Evolutionary conservation across 2,329 filamentous ascomycete species (phyloP).

Genomic region (Arachnomyces sp.): DNA sequence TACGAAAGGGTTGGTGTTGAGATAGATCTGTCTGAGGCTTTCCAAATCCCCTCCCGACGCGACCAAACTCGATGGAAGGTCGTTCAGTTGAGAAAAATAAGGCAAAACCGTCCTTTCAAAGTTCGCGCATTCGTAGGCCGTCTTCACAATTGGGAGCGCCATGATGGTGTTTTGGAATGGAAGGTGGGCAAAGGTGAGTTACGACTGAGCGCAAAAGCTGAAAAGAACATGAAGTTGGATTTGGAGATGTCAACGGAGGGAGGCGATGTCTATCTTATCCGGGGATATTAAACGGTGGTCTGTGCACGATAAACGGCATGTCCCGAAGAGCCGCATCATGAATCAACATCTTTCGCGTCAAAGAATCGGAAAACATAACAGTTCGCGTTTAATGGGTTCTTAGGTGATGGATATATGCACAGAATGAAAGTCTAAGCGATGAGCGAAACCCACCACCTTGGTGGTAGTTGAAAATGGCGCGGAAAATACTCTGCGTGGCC

Average conservation of each 20-base stretch:
- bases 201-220: conserved; percentile 13
- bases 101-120: conserved; percentile 68
- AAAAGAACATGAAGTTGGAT: neutral
- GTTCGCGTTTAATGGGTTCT: neutral
- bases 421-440: neutral
- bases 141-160: conserved; percentile 59
- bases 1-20: conserved; percentile 78
- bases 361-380: neutral
- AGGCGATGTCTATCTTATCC: conserved; percentile 7
- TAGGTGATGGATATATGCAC: neutral
- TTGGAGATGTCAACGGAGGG: conserved; percentile 2
- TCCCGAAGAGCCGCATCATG: conserved; percentile 12
- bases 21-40: conserved; percentile 63
- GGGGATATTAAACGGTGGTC: conserved; percentile 13
- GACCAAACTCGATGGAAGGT: conserved; percentile 59
- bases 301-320: conserved; percentile 4
- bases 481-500: conserved; percentile 65
- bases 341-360: conserved; percentile 2
- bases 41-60: conserved; percentile 54
- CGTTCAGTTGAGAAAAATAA: conserved; percentile 61
- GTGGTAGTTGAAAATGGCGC: conserved; percentile 27
- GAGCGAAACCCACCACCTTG: conserved; percentile 7
- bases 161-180: conserved; percentile 35
- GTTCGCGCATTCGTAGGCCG: conserved; percentile 67
- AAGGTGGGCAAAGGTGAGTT: conserved; percentile 2